Base-by-base conservation (phyloP, 2,329 filamentous ascomycete genomes). In the Diaporthe destruens region DNA sequence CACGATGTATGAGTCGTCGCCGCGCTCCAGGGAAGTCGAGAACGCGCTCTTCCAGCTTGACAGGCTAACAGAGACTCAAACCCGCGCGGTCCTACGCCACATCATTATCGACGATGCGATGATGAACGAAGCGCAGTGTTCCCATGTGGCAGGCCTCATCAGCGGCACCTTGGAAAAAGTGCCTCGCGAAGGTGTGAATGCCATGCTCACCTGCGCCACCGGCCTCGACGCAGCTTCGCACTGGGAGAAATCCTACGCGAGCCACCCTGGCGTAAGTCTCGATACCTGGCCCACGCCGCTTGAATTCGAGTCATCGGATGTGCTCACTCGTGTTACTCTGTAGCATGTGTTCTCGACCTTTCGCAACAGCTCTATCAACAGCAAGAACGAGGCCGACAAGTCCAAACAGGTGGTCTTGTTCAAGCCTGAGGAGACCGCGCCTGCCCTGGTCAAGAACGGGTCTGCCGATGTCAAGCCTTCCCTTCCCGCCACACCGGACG, bases 1-100 rank as follows among this genome's bases (percentile, higher is more conserved):
- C 29, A 34, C 18, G 7, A 65, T 51, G 44, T 51, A 65, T 2
- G 59, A 65, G 11, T 65, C 59, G 0, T 49, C 42, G 1, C 42
- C 59, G 1, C 25, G 59, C 0, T 65, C 59, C 2, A 16, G 67
- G 14, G 67, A 69, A 32, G 54, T 69, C 5, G 67, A 42, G 6
- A 69, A 69, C 2, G 36, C 49, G 2, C n/a, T 69, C 1, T 59
- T 51, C n/a, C 54, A 69, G 3, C 39, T 69, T 6, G 67, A 69
- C n/a, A 59, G 56, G 54, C 11, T 69, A 1, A 3, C 16, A 9
- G 42, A 69, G 6, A 20, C 36, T 5, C 54, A 59, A 36, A 9
- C 2, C 0, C 67, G 67, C 0, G 7, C 54, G 0, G 16, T 69
- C 6, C 3, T 69, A 0, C 67, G 67, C 8, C 54, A 69, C 9